These are phyloP conservation scores for Aureobasidium pullulans DNA, from an alignment of 2,329 filamentous ascomycete genomes.

Conservation along the genomic window DNA sequence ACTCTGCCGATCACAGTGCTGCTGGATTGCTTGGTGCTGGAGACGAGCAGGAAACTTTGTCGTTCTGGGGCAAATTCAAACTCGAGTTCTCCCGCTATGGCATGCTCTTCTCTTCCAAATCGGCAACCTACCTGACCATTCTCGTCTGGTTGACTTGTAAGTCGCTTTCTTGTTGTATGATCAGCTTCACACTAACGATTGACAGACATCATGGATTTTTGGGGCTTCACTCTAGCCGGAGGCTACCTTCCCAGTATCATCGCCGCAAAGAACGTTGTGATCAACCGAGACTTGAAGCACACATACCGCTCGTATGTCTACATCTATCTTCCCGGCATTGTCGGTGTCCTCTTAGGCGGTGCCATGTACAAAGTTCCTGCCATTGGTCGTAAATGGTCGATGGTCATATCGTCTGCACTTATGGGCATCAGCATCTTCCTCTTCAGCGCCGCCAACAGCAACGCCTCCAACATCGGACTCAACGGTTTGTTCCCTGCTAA, in stretches of 20 bases:
- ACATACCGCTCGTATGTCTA: conserved; percentile 50
- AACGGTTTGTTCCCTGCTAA: conserved; percentile 27
- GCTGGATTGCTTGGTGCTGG: conserved; percentile 28
- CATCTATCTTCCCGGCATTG: conserved; percentile 46
- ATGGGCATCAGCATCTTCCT: conserved; percentile 40
- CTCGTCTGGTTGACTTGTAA: conserved; percentile 42
- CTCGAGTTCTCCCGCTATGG: conserved; percentile 38
- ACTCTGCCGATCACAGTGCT: conserved; percentile 22
- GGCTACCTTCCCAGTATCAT: conserved; percentile 45
- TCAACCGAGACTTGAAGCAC: conserved; percentile 36
- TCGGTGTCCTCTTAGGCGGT: conserved; percentile 44
- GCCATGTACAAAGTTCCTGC: conserved; percentile 40
- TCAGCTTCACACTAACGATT: conserved; percentile 23
- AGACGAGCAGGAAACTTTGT: conserved; percentile 25
- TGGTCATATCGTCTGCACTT: conserved; percentile 36
- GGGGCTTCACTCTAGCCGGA: conserved; percentile 37
- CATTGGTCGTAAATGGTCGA: conserved; percentile 39
- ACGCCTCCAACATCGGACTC: conserved; percentile 42
- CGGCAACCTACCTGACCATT: conserved; percentile 39
- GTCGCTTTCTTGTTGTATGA: neutral
- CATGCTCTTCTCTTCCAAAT: conserved; percentile 36
- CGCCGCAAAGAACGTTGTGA: conserved; percentile 42
- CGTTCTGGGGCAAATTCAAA: conserved; percentile 28
- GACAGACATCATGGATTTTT: conserved; percentile 42
- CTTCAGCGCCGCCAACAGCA: conserved; percentile 38